These are phyloP conservation scores for Microglena sp. DNA, from an alignment of 139 green algal species.

Conservation along the genomic window DNA sequence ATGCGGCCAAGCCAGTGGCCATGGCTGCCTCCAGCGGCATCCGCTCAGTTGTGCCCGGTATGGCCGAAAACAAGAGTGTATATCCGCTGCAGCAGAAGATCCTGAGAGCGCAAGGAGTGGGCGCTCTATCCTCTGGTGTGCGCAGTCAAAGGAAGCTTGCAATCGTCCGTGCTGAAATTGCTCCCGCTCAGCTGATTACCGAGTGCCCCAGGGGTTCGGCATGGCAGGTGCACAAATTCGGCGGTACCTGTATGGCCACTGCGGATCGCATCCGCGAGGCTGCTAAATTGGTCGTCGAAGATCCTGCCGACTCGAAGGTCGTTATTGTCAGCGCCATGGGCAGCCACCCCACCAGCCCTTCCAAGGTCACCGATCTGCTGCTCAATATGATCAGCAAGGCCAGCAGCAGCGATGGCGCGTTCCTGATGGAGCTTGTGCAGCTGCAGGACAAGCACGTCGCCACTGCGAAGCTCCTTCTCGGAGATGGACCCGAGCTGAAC, in stretches of 20 bases:
- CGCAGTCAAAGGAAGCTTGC: too few species aligned
- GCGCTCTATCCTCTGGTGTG: too few species aligned
- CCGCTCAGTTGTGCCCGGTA: too few species aligned
- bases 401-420: conserved; percentile 50
- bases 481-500: conserved; percentile 42
- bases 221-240: conserved; percentile 91
- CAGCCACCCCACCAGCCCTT: conserved; percentile 44
- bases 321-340: conserved; percentile 84
- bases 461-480: conserved; percentile 74
- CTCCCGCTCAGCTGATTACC: too few species aligned
- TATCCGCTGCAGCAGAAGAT: conserved; percentile 8
- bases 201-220: conserved; percentile 26
- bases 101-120: too few species aligned
- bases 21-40: too few species aligned
- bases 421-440: conserved; percentile 71
- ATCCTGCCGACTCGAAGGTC: conserved; percentile 39
- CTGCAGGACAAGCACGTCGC: conserved; percentile 87
- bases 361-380: conserved; percentile 90
- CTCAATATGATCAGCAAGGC: conserved; percentile 75
- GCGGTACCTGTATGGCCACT: conserved; percentile 89
- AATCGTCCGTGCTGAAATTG: too few species aligned
- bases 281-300: conserved; percentile 61
- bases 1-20: too few species aligned
- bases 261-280: conserved; percentile 73
- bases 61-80: background rate